phyloP scores from a whole-genome alignment of 805 yeast species.

The Saccharomycopsis oosterbeekiorum region DNA sequence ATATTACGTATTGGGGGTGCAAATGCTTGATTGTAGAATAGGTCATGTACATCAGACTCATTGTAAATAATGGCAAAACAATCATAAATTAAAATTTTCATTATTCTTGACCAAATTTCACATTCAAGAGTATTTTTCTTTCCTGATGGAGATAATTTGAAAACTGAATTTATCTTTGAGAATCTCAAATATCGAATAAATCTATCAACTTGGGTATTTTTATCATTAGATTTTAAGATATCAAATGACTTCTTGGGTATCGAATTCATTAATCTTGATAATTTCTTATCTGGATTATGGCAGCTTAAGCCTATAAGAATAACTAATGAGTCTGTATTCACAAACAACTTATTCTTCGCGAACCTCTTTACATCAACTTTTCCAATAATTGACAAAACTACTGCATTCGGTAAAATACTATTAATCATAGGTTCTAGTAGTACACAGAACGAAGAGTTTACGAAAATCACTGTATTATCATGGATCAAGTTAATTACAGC shows the following conservation, averaged over 20 bases:
- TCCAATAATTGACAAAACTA: background rate
- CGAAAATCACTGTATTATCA: background rate
- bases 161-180: background rate
- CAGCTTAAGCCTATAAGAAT: background rate
- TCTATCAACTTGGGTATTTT: background rate
- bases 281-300: background rate
- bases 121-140: background rate
- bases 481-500: background rate
- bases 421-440: background rate
- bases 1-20: conserved; percentile 8
- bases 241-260: background rate
- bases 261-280: background rate
- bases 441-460: background rate
- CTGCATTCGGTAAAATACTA: background rate
- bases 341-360: background rate
- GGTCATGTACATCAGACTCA: background rate
- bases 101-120: background rate
- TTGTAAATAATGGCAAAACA: conserved; percentile 9
- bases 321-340: background rate
- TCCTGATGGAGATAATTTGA: background rate
- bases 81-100: conserved; percentile 4
- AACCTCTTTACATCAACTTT: background rate
- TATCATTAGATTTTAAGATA: background rate
- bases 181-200: background rate
- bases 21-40: conserved; percentile 1